phyloP scores from a whole-genome alignment of 2,329 filamentous ascomycete genomes.

The Paraphaeosphaeria minitans region DNA sequence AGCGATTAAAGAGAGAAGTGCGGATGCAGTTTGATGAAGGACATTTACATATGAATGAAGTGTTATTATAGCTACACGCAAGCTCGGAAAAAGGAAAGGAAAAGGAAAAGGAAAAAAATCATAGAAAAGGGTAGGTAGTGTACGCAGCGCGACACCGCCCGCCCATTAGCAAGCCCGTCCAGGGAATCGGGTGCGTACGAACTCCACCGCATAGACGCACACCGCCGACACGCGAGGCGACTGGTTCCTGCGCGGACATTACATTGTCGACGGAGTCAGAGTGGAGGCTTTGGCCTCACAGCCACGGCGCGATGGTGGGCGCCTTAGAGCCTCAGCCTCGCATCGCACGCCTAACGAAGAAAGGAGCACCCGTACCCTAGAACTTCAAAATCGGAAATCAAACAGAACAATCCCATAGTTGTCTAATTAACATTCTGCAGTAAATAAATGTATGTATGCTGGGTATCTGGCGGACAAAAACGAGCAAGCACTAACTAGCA shows the following conservation, averaged over 20 bases:
- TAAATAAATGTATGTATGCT: neutral
- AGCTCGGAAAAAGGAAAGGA: neutral
- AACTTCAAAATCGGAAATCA: no score
- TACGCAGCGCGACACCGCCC: neutral
- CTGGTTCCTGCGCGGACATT: neutral
- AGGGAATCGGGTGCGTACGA: neutral
- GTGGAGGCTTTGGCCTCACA: neutral
- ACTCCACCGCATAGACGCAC: neutral
- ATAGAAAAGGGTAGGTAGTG: neutral
- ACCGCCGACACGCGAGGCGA: neutral
- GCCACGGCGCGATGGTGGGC: neutral
- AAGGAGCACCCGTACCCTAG: no score
- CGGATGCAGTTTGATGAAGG: no score
- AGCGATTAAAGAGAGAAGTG: no score
- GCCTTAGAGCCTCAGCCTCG: neutral
- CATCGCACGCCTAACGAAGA: neutral
- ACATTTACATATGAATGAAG: no score
- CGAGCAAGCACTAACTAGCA: neutral
- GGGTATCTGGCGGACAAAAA: conserved; percentile 8
- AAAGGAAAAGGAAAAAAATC: neutral
- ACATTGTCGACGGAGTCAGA: neutral
- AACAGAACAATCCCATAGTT: no score
- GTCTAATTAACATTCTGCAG: neutral
- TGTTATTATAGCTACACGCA: neutral
- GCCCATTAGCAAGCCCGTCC: neutral